These are phyloP conservation scores for Haplosporangium sp. DNA, from an alignment of 371 early-diverging fungal genomes.

Conservation along the genomic window DNA sequence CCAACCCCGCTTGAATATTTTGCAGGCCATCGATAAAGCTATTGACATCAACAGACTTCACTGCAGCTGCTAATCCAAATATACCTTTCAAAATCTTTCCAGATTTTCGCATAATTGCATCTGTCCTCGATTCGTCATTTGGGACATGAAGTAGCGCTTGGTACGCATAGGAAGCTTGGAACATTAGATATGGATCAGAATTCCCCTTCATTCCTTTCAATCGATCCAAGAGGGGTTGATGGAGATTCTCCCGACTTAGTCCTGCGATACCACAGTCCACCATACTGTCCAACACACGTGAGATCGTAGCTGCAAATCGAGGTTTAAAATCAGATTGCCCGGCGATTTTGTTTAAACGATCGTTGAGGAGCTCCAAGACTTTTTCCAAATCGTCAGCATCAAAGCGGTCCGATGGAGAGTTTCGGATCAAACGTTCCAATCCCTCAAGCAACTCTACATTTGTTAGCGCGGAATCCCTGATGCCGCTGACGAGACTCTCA, in stretches of 20 bases:
- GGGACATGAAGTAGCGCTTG: slow-evolving; percentile 8
- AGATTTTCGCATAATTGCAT: background rate
- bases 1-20: background rate
- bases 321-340: background rate
- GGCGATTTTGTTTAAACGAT: slow-evolving; percentile 6
- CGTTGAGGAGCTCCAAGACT: slow-evolving; percentile 10
- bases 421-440: slow-evolving; percentile 8
- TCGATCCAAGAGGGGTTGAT: background rate
- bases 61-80: background rate
- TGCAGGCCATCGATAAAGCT: slow-evolving; percentile 7
- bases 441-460: slow-evolving; percentile 9
- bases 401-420: background rate
- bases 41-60: slow-evolving; percentile 9
- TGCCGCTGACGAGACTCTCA: background rate
- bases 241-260: background rate
- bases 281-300: slow-evolving; percentile 14
- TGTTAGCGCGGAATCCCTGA: background rate
- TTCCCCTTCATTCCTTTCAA: background rate
- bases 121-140: background rate
- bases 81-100: slow-evolving; percentile 9
- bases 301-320: background rate
- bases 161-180: slow-evolving; percentile 11
- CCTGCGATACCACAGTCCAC: background rate
- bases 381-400: slow-evolving; percentile 11
- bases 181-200: slow-evolving; percentile 10